Conservation (phyloP, 2,329 filamentous ascomycete species). For the Seiridium unicorne region DNA sequence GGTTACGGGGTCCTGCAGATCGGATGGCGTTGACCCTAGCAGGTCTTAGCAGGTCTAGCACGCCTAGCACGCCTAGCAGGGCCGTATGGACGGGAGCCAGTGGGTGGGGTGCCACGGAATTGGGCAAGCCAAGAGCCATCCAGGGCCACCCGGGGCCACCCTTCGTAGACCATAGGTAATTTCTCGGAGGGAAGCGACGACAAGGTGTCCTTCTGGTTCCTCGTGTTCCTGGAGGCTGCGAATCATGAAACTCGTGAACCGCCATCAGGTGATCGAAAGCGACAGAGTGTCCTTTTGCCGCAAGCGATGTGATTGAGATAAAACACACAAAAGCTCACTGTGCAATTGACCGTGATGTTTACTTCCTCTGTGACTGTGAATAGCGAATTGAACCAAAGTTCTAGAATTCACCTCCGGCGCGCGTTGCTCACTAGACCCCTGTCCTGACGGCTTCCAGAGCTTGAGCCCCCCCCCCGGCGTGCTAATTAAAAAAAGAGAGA, state of each 20-base stretch:
- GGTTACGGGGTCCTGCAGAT: background rate
- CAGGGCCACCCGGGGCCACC: background rate
- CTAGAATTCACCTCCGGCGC: no score
- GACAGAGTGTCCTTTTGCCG: background rate
- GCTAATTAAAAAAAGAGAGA: background rate
- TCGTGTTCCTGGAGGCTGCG: background rate
- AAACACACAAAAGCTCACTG: background rate
- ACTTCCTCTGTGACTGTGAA: no score
- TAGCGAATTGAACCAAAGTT: no score
- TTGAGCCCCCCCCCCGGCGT: background rate
- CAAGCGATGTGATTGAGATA: background rate
- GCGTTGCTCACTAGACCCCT: background rate
- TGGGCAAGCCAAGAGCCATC: background rate
- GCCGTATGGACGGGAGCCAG: background rate
- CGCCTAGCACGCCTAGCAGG: background rate
- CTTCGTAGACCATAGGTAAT: background rate
- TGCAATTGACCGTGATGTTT: no score
- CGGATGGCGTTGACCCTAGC: background rate
- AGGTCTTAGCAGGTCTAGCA: background rate
- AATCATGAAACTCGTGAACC: background rate
- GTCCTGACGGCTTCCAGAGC: background rate
- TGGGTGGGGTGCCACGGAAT: no score
- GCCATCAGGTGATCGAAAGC: background rate
- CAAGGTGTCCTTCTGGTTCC: background rate
- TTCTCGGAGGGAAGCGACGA: conserved; percentile 3